A percentile compares a stretch with the other conserved stretches of the same genome.
These are phyloP conservation scores for Coniosporium apollinis DNA, from an alignment of 495 filamentous ascomycete species.

Conservation along the genomic window DNA sequence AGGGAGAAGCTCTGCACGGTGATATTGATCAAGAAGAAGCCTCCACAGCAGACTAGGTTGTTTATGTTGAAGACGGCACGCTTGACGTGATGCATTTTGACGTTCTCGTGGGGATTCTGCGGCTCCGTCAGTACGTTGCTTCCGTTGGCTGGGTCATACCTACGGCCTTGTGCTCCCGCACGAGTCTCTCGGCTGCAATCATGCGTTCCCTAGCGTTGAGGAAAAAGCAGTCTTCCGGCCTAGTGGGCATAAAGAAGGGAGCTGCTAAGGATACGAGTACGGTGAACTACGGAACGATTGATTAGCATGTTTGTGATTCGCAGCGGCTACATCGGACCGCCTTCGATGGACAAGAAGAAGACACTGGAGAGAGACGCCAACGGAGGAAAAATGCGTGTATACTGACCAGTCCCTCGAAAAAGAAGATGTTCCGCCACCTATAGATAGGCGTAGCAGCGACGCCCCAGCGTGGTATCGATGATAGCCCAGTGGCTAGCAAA, in stretches of 20 bases:
- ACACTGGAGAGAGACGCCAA: no score
- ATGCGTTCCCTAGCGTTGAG: conserved; percentile 8
- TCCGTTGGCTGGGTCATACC: no score
- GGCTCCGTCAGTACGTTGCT: no score
- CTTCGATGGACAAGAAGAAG: no score
- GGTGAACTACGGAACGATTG: no score
- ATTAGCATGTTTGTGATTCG: no score
- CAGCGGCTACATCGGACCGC: no score
- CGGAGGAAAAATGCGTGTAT: no score
- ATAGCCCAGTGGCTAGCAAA: conserved; percentile 46
- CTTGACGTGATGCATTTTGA: conserved; percentile 11
- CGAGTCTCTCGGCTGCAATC: conserved; percentile 8
- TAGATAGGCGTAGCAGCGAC: conserved; percentile 8
- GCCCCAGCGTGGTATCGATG: conserved; percentile 11
- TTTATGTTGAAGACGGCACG: conserved; percentile 14
- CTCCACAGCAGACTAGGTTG: conserved; percentile 14
- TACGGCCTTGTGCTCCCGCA: conserved; percentile 3
- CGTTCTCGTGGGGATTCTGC: conserved; percentile 11
- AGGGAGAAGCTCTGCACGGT: conserved; percentile 16
- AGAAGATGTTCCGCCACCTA: conserved; percentile 16
- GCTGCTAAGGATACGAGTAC: no score
- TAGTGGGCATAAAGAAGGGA: no score
- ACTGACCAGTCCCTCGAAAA: conserved; percentile 16
- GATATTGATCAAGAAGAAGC: conserved; percentile 19
- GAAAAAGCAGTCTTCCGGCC: no score